Base-by-base conservation (phyloP, 2,329 filamentous ascomycete species). In the Bipolaris oryzae region DNA sequence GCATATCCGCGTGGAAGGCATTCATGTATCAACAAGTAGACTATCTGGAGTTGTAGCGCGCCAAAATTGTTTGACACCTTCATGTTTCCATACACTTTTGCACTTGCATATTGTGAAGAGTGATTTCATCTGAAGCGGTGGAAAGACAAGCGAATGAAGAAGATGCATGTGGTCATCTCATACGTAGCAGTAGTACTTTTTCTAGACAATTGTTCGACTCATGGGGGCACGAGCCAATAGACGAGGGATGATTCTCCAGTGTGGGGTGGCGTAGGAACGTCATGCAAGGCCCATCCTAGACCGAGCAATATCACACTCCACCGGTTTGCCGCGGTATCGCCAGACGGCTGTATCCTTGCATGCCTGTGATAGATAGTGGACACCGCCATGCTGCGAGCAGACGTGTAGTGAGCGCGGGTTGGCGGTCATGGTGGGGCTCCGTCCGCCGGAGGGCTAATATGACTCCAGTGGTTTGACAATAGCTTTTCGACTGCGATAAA, bases 1-100 rank as follows among this genome's bases (percentile, higher is more conserved):
- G 23, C 55, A 57, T 55, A 51, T 65, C 58, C 44, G 49, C 47
- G 53, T 50, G 59, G 50, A 50, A 47, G 18, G 53, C 54, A 53
- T 62, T 59, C 55, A 63, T 73, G 71, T 74, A 71, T 70, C 69
- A 71, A 69, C 67, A 73, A 53, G 60, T 63, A 60, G 55, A 64
- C 43, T 60, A 67, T 67, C 63, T 49, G 62, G 45, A 67, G 55
- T 55, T 63, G 62, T 66, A 60, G 55, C 60, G 52, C 53, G 39
- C 23, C 33, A 38, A 57, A 41, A 53, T 48, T 57, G 50, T 34
- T 57, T 44, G 21, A 42, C 15, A 39, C 31, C 42, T 44, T 46
- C 45, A 43, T 56, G 28, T 52, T 35, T 52, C 46, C 25, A 42
- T 35, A 52, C 44, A 21, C 4, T 35, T 35, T 42, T 42, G 7